Conservation (phyloP, 2,329 filamentous ascomycete species). For the Alternaria ventricosa region DNA sequence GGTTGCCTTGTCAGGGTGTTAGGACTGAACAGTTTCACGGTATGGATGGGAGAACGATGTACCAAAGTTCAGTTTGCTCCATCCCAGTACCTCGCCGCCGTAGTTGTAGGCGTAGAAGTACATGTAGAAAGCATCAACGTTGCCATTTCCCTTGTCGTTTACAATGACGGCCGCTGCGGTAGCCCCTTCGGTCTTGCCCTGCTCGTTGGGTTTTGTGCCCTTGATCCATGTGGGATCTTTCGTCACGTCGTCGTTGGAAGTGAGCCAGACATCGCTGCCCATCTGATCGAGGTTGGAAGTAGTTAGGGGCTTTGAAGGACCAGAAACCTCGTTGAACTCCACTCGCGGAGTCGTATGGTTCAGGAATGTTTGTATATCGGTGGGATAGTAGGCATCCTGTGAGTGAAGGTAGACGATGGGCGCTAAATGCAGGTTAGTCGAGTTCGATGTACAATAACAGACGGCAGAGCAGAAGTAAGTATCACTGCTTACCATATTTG, state of each 20-base stretch:
- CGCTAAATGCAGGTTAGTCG: constrained; percentile 36
- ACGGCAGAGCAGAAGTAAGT: not conserved
- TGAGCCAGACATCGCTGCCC: constrained; percentile 53
- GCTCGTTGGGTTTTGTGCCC: constrained; percentile 60
- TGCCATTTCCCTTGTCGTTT: constrained; percentile 61
- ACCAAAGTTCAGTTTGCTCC: constrained; percentile 53
- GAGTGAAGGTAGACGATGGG: constrained; percentile 55
- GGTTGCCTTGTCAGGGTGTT: constrained; percentile 52
- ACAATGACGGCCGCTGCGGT: constrained; percentile 63
- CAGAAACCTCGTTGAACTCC: constrained; percentile 43
- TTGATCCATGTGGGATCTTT: constrained; percentile 53
- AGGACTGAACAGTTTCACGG: not conserved
- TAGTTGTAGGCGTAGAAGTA: constrained; percentile 67
- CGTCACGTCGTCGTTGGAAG: constrained; percentile 52
- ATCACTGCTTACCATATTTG: constrained; percentile 44
- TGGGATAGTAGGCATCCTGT: constrained; percentile 52
- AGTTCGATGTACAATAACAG: not conserved
- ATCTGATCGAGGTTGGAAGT: constrained; percentile 54
- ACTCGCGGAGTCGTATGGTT: constrained; percentile 49
- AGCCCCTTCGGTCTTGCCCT: constrained; percentile 59
- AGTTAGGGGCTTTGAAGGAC: constrained; percentile 47
- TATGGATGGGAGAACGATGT: not conserved
- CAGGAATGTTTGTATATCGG: constrained; percentile 53
- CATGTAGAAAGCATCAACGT: constrained; percentile 68
- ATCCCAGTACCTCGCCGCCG: constrained; percentile 58